These are phyloP conservation scores for Capronia americana DNA, from an alignment of 2,329 filamentous ascomycete genomes.

Conservation along the genomic window DNA sequence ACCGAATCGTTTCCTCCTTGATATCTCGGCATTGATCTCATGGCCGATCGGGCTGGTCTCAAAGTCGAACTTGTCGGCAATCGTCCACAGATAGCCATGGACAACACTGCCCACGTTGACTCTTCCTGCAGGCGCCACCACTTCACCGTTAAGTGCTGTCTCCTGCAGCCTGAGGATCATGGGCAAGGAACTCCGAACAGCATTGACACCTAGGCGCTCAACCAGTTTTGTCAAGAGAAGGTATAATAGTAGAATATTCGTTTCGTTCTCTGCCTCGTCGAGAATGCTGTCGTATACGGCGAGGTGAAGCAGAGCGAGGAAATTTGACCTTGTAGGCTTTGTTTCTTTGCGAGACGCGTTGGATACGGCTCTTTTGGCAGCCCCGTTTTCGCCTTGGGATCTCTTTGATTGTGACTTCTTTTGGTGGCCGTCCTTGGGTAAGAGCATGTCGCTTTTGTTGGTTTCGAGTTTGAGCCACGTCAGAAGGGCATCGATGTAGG, in stretches of 20 bases:
- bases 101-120: slow-evolving; percentile 82
- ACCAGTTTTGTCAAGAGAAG: slow-evolving; percentile 77
- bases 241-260: slow-evolving; percentile 78
- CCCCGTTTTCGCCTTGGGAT: slow-evolving; percentile 46
- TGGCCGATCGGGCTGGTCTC: slow-evolving; percentile 72
- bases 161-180: slow-evolving; percentile 91
- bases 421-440: slow-evolving; percentile 63
- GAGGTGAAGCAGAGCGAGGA: slow-evolving; percentile 81
- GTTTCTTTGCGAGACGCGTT: slow-evolving; percentile 69
- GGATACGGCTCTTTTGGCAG: slow-evolving; percentile 70
- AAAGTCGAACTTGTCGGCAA: slow-evolving; percentile 79
- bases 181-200: slow-evolving; percentile 76
- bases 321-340: slow-evolving; percentile 67
- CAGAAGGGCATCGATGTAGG: slow-evolving; percentile 81
- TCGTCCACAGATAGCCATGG: slow-evolving; percentile 84
- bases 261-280: slow-evolving; percentile 73
- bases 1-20: slow-evolving; percentile 72
- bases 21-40: slow-evolving; percentile 77
- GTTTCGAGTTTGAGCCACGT: slow-evolving; percentile 88
- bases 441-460: slow-evolving; percentile 67
- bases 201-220: slow-evolving; percentile 80
- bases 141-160: slow-evolving; percentile 63
- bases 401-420: slow-evolving; percentile 54
- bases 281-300: slow-evolving; percentile 88
- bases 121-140: slow-evolving; percentile 68